Base-by-base conservation (phyloP, 2,329 filamentous ascomycete species). In the Pyricularia sp. region DNA sequence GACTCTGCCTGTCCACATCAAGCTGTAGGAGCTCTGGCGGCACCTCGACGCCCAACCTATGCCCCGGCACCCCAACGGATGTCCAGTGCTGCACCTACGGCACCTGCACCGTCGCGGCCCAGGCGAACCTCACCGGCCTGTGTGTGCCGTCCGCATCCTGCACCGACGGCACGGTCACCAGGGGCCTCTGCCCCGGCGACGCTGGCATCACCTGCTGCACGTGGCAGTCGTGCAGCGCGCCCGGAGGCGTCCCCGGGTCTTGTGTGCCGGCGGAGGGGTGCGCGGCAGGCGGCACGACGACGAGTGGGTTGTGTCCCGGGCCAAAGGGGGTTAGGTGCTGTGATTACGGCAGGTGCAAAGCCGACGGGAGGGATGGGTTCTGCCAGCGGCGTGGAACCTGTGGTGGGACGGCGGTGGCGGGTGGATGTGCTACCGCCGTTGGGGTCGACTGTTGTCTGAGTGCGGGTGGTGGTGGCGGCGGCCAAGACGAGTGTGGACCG, bases 61-160 rank as follows among this genome's bases (percentile, higher is more conserved):
- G 57, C 57, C 57, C 24, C 22, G 57, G 57, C 57, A 26, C 28
- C 12, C 57, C 57, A 1, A 1, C 57, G 4, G 57, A 60, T 22
- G 57, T 60, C 24, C 57, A 60, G 57, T 60, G 57, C 57, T 60
- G 57, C 57, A 60, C 57, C 12, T 60, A 60, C 57, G 57, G 57
- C 57, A 31, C 57, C 24, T 60, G 57, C 57, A 31, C 24, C 24
- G 57, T 31, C 24, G 12, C 24, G 4, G 57, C 24, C 57, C 57
- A 60, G 57, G 40, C 40, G 1, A 49, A 49, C 40, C 40, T 49
- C 40, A 60, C 57, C 16, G 57, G 57, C 12, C 57, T 60, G 16
- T 60, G 57, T 22, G 28, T 60, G 24, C 57, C 57, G 12, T 28
- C 57, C 24, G 12, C 57, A 1, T 26, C 24, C 12, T 60, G 57